These are phyloP conservation scores for Camelina sativa DNA, from an alignment of 345 rosid genomes.

Conservation along the genomic window DNA sequence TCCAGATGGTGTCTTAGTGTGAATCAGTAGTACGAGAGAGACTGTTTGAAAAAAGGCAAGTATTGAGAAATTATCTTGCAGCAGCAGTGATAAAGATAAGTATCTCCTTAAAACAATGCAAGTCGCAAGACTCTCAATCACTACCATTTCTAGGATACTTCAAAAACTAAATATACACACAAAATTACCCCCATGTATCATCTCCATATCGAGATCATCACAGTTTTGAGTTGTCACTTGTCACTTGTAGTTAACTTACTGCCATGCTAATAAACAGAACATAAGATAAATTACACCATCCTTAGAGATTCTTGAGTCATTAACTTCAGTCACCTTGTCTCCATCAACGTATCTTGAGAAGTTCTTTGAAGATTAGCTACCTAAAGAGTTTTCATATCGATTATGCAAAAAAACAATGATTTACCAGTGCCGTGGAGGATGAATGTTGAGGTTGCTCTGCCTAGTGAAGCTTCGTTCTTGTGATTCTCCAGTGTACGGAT, in stretches of 20 bases:
- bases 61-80: not conserved
- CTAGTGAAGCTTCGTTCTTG: constrained; percentile 6
- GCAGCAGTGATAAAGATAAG: not conserved
- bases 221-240: not conserved
- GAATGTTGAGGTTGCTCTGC: constrained; percentile 23
- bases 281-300: not conserved
- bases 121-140: constrained; percentile 6
- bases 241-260: constrained; percentile 5
- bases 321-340: constrained; percentile 15
- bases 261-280: not conserved
- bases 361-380: not conserved
- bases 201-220: constrained; percentile 9
- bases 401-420: not conserved
- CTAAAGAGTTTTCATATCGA: not conserved
- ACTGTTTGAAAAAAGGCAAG: not conserved
- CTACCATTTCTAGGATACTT: not conserved
- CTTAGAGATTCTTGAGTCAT: not conserved
- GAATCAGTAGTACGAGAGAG: not conserved
- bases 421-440: constrained; percentile 33
- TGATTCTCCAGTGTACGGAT: constrained; percentile 22
- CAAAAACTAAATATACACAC: constrained; percentile 12
- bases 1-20: not conserved
- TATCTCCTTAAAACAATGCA: constrained; percentile 23
- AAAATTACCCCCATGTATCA: constrained; percentile 13
- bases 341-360: not conserved